Evolutionary conservation across 2,329 filamentous ascomycete genomes (phyloP), one percentile per base, ranked within the genome.

Genomic region (Phialophora expanda): DNA sequence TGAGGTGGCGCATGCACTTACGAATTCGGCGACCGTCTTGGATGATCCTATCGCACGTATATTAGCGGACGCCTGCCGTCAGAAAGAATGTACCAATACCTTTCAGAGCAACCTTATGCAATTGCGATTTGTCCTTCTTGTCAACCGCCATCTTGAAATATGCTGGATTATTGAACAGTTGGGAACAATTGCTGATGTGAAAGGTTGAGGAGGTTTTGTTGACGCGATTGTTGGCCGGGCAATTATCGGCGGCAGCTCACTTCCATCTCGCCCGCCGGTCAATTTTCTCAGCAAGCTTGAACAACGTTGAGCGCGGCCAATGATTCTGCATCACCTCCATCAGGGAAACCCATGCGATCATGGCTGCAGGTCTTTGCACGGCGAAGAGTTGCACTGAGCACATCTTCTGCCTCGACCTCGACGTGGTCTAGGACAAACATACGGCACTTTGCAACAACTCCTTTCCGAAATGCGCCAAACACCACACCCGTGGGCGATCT

Each of bases 11-110:
- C 9, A 22, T 41, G 50, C 48, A 85, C 90, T 78, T 82, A 96
- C 93, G 78, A 99, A 99, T 82, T 99, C 95, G 53, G 94, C 91
- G 65, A 98, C 93, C 44, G 96, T 86, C 80, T 94, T 96, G 46
- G 92, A 87, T 73, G 88, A 90, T 63, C 88, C 86, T 88, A 70
- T 53, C 20, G 56, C 44, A 22, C 24, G n/a, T 32, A 17, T 6
- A 64, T 66, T 53, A 67, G 56, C 32, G 59, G 38, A 38, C 57
- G 28, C 54, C 56, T 32, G 30, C 61, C 50, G 14, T 41, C 32
- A 3, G 20, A 48, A 44, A 24, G 14, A 57, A 41, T 34, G 17
- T 30, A 14, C 20, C 58, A 70, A 64, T 66, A 80, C 79, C 79
- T 75, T 79, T 79, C 61, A 97, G 84, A 44, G 93, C 91, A 69